phyloP scores from a whole-genome alignment of 1,139 yeast genomes.

The Geotrichum klebahnii region DNA sequence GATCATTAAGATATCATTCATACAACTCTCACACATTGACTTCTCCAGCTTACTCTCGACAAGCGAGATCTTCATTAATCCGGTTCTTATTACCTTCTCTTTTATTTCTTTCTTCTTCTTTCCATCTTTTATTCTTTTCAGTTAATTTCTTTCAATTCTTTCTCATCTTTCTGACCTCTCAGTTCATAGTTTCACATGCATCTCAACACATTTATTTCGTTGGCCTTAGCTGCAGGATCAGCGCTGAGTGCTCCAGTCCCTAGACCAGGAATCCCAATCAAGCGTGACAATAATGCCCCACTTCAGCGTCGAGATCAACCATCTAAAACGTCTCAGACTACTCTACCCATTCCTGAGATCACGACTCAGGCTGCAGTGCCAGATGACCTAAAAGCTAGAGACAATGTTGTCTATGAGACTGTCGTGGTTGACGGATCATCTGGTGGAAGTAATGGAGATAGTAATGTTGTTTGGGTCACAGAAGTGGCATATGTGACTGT shows the following conservation, averaged over 20 bases:
- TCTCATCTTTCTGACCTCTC: background rate
- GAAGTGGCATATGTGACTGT: constrained; percentile 6
- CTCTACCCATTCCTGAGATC: background rate
- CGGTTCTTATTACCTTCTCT: too few species aligned
- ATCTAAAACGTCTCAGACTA: background rate
- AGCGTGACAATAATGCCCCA: background rate
- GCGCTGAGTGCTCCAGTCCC: background rate
- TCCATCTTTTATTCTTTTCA: background rate
- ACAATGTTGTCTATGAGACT: constrained; percentile 9
- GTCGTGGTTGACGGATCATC: background rate
- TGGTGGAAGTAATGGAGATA: background rate
- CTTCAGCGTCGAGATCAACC: background rate
- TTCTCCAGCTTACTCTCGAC: too few species aligned
- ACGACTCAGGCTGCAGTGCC: background rate
- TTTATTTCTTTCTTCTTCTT: too few species aligned
- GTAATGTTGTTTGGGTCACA: constrained; percentile 2
- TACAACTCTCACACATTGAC: too few species aligned
- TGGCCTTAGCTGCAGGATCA: constrained; percentile 3
- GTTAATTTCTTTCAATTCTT: background rate
- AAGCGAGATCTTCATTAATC: too few species aligned
- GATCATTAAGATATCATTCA: too few species aligned
- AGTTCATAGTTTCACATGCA: constrained; percentile 6
- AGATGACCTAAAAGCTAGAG: constrained; percentile 2
- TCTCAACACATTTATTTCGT: background rate
- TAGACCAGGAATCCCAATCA: background rate